These are phyloP conservation scores for Plasmodium coatneyi DNA, from an alignment of 169 alveolate genomes.

Conservation along the genomic window DNA sequence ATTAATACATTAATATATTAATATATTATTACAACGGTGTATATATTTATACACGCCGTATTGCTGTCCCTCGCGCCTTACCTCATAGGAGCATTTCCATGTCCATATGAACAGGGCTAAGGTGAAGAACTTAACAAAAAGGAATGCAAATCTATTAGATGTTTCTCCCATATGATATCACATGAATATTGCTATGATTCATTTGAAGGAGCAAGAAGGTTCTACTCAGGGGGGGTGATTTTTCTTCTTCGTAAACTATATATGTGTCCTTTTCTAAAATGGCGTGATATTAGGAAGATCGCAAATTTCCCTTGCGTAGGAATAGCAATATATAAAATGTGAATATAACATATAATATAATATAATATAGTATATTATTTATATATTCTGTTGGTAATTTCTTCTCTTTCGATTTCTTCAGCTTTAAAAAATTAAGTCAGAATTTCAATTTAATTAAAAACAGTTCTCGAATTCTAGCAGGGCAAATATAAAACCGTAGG, in stretches of 20 bases:
- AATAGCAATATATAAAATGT: too few relatives aligned
- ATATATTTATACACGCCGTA: neutral
- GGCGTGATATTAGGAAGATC: too few relatives aligned
- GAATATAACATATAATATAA: too few relatives aligned
- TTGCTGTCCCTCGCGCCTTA: neutral
- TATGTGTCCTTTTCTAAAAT: neutral
- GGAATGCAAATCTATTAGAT: neutral
- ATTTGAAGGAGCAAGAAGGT: neutral
- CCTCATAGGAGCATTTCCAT: neutral
- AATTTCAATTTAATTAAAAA: neutral
- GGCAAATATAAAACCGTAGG: neutral
- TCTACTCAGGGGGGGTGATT: neutral
- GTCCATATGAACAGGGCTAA: neutral
- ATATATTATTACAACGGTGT: neutral
- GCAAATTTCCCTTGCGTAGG: too few relatives aligned
- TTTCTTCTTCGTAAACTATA: neutral
- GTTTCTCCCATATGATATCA: neutral
- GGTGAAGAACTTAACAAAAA: neutral
- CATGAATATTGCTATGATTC: neutral
- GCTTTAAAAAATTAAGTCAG: neutral
- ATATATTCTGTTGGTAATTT: neutral
- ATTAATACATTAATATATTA: too few relatives aligned
- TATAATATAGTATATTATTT: neutral
- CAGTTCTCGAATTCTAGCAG: neutral
- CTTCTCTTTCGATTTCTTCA: neutral